These are phyloP conservation scores for Rugonectria rugulosa DNA, from an alignment of 2,329 filamentous ascomycete species.

Conservation along the genomic window DNA sequence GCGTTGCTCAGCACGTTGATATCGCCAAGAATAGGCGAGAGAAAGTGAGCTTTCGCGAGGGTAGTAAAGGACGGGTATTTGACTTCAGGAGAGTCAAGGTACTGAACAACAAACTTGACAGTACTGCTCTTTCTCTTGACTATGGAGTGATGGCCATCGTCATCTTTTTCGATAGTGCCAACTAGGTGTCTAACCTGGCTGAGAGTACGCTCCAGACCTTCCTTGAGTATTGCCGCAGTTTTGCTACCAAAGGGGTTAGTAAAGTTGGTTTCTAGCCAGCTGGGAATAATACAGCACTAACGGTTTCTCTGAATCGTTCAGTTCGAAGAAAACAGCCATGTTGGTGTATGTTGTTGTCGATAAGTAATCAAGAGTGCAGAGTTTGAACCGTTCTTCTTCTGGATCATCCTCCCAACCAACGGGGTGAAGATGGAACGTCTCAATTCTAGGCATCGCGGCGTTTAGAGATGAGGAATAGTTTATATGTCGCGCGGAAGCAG, in stretches of 20 bases:
- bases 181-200: constrained; percentile 48
- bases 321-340: constrained; percentile 15
- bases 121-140: constrained; percentile 45
- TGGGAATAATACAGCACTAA: background rate
- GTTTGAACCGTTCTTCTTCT: constrained; percentile 24
- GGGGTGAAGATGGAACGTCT: constrained; percentile 23
- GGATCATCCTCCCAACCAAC: constrained; percentile 24
- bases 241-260: constrained; percentile 8
- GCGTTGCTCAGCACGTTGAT: constrained; percentile 43
- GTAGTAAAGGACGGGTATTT: constrained; percentile 47
- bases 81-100: constrained; percentile 46
- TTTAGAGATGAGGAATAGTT: background rate
- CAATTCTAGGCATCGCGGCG: constrained; percentile 4
- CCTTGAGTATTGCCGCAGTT: constrained; percentile 30
- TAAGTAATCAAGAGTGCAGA: constrained; percentile 21
- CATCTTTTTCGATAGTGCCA: constrained; percentile 50
- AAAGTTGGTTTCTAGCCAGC: background rate
- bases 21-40: constrained; percentile 43
- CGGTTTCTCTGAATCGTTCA: constrained; percentile 14
- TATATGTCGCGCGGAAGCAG: background rate
- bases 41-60: constrained; percentile 47
- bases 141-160: constrained; percentile 46
- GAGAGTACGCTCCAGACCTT: constrained; percentile 48
- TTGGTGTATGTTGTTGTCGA: constrained; percentile 22
- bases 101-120: constrained; percentile 45